Evolutionary conservation across 2,329 filamentous ascomycete species (phyloP).

Genomic region (Tolypocladium inflatum): DNA sequence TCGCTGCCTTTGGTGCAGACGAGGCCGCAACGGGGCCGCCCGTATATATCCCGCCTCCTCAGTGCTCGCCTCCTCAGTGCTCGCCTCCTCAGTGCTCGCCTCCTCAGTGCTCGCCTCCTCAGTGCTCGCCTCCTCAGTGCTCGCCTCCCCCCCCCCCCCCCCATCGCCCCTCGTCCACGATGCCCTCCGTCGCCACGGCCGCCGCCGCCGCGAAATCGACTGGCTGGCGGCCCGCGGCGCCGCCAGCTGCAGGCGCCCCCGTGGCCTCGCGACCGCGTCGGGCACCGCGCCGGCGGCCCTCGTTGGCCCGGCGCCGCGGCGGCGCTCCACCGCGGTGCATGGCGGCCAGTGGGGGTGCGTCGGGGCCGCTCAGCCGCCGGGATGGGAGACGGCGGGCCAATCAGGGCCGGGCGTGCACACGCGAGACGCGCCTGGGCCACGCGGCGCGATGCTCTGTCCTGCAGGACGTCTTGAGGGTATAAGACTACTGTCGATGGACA

Average conservation of each 20-base stretch:
- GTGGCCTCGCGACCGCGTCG: slow-evolving; percentile 9
- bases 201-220: background rate
- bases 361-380: background rate
- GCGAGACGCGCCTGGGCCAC: background rate
- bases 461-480: background rate
- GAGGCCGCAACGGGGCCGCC: no score
- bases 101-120: no score
- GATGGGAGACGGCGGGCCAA: background rate
- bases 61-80: no score
- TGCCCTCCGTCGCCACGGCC: background rate
- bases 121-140: no score
- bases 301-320: slow-evolving; percentile 4
- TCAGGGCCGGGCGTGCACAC: background rate
- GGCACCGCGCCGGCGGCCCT: slow-evolving; percentile 5
- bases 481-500: background rate
- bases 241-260: background rate
- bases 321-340: slow-evolving; percentile 1
- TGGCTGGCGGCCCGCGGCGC: background rate
- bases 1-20: no score
- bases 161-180: background rate
- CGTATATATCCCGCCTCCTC: no score
- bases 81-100: no score
- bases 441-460: background rate
- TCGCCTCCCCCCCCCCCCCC: background rate
- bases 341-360: slow-evolving; percentile 2